Evolutionary conservation across 352 stramenopile species (phyloP), one percentile per base, ranked within the genome.

Genomic region (Phytophthora uliginosa): DNA sequence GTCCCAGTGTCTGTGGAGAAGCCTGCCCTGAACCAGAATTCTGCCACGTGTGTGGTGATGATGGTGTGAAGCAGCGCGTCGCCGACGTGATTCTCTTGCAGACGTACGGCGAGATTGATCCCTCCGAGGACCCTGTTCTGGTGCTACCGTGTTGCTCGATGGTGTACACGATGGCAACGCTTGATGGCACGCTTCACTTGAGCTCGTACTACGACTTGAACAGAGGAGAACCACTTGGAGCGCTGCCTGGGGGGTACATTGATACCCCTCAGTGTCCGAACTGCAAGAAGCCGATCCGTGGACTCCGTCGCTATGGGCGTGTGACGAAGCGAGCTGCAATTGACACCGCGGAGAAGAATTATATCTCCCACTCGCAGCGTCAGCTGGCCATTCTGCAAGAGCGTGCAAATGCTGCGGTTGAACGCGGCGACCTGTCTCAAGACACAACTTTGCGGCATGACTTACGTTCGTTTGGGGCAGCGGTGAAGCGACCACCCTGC

Each of bases 1-100:
- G 90, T 40, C 88, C 88, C 4, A 86, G 81, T 26, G 66, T 97
- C 7, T 97, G 90, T 66, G 90, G 90, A 15, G 88, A 95, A 77
- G 33, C 71, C n/a, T 97, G 90, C 56, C 85, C 81, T 6, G 59
- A 76, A n/a, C 66, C 59, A 33, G 53, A 74, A 17, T 88, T 82
- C 42, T 97, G 90, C 66, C 74, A 86, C n/a, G 62, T 79, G 9
- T 96, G 89, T 73, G 79, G 78, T 15, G 47, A 69, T 26, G 60
- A 79, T 7, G 62, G 77, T 10, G 63, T 82, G 7, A 69, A 76
- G 17, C 61, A 89, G 28, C 48, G 79, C 5, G 62, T 89, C n/a
- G 88, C 83, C 2, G 90, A 95, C 56, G 58, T 95, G 55, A 78
- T 95, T 57, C 69, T 88, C 24, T 85, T 93, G 28, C 71, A 81